Conservation (phyloP, 139 green algal species). For the Nannochloris sp. region DNA sequence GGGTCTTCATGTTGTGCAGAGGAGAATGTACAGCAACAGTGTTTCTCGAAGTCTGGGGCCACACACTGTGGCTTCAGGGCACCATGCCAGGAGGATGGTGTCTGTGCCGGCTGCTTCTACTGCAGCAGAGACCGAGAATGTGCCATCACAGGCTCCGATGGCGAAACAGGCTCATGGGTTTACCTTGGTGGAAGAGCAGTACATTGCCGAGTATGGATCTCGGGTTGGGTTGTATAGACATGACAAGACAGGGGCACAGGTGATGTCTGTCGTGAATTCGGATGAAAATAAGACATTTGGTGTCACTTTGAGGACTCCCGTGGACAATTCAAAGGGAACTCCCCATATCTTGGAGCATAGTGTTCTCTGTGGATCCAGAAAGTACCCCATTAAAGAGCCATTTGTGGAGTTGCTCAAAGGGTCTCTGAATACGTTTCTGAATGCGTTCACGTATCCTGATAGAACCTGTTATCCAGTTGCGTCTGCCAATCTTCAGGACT, state of each 20-base stretch:
- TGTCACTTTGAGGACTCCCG: slow-evolving; percentile 88
- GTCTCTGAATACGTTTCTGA: slow-evolving; percentile 96
- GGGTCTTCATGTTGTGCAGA: too few relatives aligned
- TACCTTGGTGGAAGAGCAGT: slow-evolving; percentile 64
- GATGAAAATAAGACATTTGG: slow-evolving; percentile 99
- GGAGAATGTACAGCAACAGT: too few relatives aligned
- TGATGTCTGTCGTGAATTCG: slow-evolving; percentile 85
- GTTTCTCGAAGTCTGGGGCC: too few relatives aligned
- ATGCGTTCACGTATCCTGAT: slow-evolving; percentile 99
- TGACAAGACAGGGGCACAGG: slow-evolving; percentile 70
- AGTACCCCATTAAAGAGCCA: slow-evolving; percentile 85
- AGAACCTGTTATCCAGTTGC: slow-evolving; percentile 97
- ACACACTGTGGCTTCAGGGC: too few relatives aligned
- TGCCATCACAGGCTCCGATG: slow-evolving; percentile 2
- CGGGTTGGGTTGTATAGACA: slow-evolving; percentile 62
- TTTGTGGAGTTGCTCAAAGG: slow-evolving; percentile 98
- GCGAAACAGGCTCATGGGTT: slow-evolving; percentile 73
- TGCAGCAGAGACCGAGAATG: not conserved
- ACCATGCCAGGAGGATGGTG: not conserved
- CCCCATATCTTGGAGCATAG: slow-evolving; percentile 98
- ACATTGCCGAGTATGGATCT: slow-evolving; percentile 77
- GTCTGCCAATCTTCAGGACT: slow-evolving; percentile 83
- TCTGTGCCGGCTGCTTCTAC: slow-evolving; percentile 4
- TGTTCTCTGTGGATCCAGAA: slow-evolving; percentile 86
- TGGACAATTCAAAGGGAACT: slow-evolving; percentile 76